These are phyloP conservation scores for Aspergillus asperescens DNA, from an alignment of 495 filamentous ascomycete genomes.

Conservation along the genomic window DNA sequence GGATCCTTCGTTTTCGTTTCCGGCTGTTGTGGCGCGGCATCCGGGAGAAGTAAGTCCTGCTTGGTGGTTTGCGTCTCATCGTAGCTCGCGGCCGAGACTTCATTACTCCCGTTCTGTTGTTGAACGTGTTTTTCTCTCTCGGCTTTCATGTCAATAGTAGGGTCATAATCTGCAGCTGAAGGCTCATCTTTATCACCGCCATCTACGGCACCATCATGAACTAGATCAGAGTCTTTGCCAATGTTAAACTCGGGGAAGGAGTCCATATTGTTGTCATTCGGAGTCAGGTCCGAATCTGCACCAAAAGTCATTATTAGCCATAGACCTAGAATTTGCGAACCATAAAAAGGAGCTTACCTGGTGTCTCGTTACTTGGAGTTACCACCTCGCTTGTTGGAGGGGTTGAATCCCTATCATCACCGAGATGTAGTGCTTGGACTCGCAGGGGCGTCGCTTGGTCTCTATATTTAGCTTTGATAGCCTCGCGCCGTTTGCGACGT, in stretches of 20 bases:
- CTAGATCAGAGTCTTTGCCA: constrained; percentile 58
- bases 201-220: constrained; percentile 52
- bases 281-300: constrained; percentile 37
- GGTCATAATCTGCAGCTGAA: constrained; percentile 95
- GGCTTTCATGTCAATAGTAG: constrained; percentile 86
- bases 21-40: constrained; percentile 33
- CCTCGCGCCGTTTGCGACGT: constrained; percentile 80
- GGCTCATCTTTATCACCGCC: constrained; percentile 65
- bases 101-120: constrained; percentile 51
- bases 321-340: too few relatives aligned
- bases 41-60: constrained; percentile 53
- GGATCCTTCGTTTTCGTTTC: constrained; percentile 48
- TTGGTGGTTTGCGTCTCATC: constrained; percentile 54
- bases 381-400: constrained; percentile 46
- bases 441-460: constrained; percentile 66
- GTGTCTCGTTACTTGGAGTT: constrained; percentile 19
- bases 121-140: constrained; percentile 65
- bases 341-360: constrained; percentile 24
- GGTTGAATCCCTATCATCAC: constrained; percentile 50
- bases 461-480: constrained; percentile 78
- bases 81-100: constrained; percentile 54
- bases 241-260: constrained; percentile 53
- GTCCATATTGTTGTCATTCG: constrained; percentile 42
- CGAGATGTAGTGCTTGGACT: constrained; percentile 68
- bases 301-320: neutral